Conservation (phyloP, 1,139 yeast genomes). For the Yamadazyma aaseri region DNA sequence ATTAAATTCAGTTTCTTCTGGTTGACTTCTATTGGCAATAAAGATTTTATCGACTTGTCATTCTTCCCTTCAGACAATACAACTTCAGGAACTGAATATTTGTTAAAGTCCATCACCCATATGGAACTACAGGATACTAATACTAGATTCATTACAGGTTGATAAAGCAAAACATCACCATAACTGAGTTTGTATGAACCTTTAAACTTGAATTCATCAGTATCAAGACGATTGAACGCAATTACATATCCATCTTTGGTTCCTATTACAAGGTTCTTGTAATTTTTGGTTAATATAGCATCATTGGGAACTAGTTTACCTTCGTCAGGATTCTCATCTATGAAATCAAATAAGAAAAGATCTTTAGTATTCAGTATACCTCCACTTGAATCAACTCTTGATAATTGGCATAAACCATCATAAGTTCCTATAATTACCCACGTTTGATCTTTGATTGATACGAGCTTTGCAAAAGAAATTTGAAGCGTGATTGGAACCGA, state of each 20-base stretch:
- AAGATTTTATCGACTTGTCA: conserved; percentile 22
- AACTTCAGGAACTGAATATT: conserved; percentile 34
- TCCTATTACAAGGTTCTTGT: conserved; percentile 23
- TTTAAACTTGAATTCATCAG: conserved; percentile 10
- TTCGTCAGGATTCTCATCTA: background rate
- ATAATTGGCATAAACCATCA: conserved; percentile 17
- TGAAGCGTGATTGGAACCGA: conserved; percentile 13
- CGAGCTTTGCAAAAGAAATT: conserved; percentile 20
- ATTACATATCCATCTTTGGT: conserved; percentile 30
- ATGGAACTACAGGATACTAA: conserved; percentile 33
- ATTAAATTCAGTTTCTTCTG: conserved; percentile 14
- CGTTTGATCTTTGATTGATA: conserved; percentile 4
- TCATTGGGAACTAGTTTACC: conserved; percentile 21
- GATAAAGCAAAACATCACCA: conserved; percentile 13
- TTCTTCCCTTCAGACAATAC: conserved; percentile 41
- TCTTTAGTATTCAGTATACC: background rate
- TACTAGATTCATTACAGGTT: conserved; percentile 18
- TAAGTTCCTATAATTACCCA: conserved; percentile 20
- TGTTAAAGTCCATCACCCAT: conserved; percentile 42
- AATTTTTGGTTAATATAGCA: conserved; percentile 8
- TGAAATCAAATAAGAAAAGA: background rate
- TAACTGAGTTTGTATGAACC: conserved; percentile 26
- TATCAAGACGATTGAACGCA: conserved; percentile 11
- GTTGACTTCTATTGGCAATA: conserved; percentile 15
- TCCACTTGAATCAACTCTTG: background rate